Conservation (phyloP, 2,329 filamentous ascomycete species). For the Xylaria sp. region DNA sequence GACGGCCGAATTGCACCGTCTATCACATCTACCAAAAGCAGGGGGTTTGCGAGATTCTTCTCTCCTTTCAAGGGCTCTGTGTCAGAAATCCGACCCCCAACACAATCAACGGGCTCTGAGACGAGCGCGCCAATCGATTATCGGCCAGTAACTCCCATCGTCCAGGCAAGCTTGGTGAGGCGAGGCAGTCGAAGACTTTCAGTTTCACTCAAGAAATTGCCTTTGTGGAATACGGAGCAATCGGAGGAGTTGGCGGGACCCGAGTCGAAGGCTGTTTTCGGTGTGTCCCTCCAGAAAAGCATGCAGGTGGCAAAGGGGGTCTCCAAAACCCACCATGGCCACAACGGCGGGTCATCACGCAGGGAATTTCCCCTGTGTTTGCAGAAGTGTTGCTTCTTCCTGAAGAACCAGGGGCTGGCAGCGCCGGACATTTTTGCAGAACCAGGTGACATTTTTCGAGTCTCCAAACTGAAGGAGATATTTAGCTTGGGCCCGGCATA, state of each 20-base stretch:
- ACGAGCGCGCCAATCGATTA: slow-evolving; percentile 19
- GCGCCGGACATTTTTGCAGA: slow-evolving; percentile 48
- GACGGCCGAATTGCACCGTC: slow-evolving; percentile 16
- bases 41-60: slow-evolving; percentile 35
- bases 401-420: slow-evolving; percentile 44
- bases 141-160: slow-evolving; percentile 35
- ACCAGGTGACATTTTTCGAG: slow-evolving; percentile 41
- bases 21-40: slow-evolving; percentile 18
- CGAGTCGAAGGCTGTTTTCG: slow-evolving; percentile 45
- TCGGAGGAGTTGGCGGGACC: slow-evolving; percentile 36
- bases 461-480: slow-evolving; percentile 45
- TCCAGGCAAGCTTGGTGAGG: slow-evolving; percentile 40
- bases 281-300: slow-evolving; percentile 47
- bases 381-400: slow-evolving; percentile 47
- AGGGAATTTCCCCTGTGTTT: slow-evolving; percentile 51
- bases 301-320: slow-evolving; percentile 48
- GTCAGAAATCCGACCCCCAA: slow-evolving; percentile 34
- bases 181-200: slow-evolving; percentile 41
- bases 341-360: slow-evolving; percentile 42
- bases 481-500: slow-evolving; percentile 47
- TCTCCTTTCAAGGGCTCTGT: slow-evolving; percentile 35
- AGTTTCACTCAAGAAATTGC: slow-evolving; percentile 42
- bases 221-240: slow-evolving; percentile 40
- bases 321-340: slow-evolving; percentile 47
- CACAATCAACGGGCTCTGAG: slow-evolving; percentile 34